Evolutionary conservation across 768 basidiomycete genomes (phyloP), one percentile per base, ranked within the genome.

Genomic region (Leccinum variicolor): DNA sequence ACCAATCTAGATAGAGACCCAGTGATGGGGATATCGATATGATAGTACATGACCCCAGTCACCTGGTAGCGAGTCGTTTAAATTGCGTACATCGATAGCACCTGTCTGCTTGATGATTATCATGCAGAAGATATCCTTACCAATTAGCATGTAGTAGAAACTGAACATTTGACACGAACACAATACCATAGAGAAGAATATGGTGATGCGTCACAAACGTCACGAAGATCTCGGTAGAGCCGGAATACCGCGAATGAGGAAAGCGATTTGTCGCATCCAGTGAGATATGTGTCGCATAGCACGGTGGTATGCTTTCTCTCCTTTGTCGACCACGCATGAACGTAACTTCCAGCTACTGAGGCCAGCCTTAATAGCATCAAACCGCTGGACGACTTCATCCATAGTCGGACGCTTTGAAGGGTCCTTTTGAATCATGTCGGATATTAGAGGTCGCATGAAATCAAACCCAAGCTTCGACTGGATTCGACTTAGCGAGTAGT

Each of bases 351-450:
- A 62, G 10, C 6, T 48, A 33, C 61, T 64, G 10, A 75, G 62
- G 4, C 28, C 28, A 28, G 28, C 28, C 28, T 49, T 26, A 29
- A 49, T 1, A 34, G 39, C 23, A 57, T 41, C 5, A 43, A 43
- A 43, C 41, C 41, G 17, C n/a, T 43, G 6, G 15, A 46, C 68
- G 9, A 75, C 74, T 47, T 73, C n/a, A 8, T 74, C 66, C 52
- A 77, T 77, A 0, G 63, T 74, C 0, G 76, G 76, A 15, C 77
- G 69, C 49, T 74, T 67, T 0, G 56, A 45, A 0, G 76, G 76
- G 29, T 78, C 73, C 2, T 63, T 56, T 10, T 73, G 69, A 1
- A 71, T 8, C 28, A 28, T 79, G 7, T 73, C 75, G 0, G 59
- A 49, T 10, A 77, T 57, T 3, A 78, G 62, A 1, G 68, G 28